phyloP scores from a whole-genome alignment of 805 yeast genomes.

The Priceomyces carsonii region DNA sequence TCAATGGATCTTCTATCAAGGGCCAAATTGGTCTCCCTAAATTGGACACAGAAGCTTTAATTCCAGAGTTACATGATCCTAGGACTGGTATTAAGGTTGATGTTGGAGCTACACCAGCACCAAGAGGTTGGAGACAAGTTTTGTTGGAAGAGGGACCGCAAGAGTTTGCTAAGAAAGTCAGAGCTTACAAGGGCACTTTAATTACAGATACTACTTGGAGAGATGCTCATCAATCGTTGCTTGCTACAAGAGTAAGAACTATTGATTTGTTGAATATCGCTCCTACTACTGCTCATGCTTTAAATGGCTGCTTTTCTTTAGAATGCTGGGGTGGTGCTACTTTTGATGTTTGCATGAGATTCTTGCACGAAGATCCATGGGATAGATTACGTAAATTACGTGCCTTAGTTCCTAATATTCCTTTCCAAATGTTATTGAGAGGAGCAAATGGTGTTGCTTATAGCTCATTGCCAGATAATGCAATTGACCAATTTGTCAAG shows the following conservation, averaged over 20 bases:
- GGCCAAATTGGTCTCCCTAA: constrained; percentile 96
- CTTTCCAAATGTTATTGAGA: constrained; percentile 98
- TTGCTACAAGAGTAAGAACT: constrained; percentile 97
- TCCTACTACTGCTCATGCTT: constrained; percentile 87
- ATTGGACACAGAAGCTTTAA: constrained; percentile 67
- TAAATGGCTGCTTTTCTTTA: constrained; percentile 86
- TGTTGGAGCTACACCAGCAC: constrained; percentile 49
- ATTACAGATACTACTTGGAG: constrained; percentile 99
- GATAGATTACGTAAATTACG: constrained; percentile 87
- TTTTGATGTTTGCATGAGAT: constrained; percentile 97
- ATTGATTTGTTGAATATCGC: constrained; percentile 90
- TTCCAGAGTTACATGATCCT: constrained; percentile 71
- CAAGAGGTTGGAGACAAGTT: constrained; percentile 91
- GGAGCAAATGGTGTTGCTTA: constrained; percentile 99
- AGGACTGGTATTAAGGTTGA: constrained; percentile 60
- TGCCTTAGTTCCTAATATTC: constrained; percentile 92
- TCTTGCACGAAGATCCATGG: constrained; percentile 99
- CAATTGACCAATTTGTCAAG: constrained; percentile 93
- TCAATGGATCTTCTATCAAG: constrained; percentile 92
- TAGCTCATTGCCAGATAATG: constrained; percentile 96
- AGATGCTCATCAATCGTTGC: constrained; percentile 97
- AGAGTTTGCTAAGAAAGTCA: constrained; percentile 84
- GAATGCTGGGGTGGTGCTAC: constrained; percentile 99
- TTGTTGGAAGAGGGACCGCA: constrained; percentile 85
- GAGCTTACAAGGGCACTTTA: constrained; percentile 81